Percentiles rank a stretch among this genome's conserved stretches.
These are phyloP conservation scores for Umbelopsis ramanniana DNA, from an alignment of 192 early-diverging fungal species.

Conservation along the genomic window DNA sequence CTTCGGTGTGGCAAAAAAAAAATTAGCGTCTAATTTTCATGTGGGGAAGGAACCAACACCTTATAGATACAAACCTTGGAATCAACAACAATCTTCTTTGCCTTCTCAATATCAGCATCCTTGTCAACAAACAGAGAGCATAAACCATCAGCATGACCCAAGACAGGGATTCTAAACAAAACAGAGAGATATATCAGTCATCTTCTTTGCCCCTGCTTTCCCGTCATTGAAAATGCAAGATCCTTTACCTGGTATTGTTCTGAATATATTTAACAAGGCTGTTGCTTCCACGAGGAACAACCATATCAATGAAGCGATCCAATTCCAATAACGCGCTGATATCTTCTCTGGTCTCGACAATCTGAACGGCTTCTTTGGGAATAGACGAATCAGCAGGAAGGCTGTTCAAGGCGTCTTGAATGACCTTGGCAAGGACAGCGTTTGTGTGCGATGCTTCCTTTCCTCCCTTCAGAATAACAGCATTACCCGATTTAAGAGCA, in stretches of 20 bases:
- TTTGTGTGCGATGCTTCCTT: slow-evolving; percentile 89
- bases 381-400: slow-evolving; percentile 48
- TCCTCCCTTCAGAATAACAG: slow-evolving; percentile 97
- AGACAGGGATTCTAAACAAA: slow-evolving; percentile 87
- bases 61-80: slow-evolving; percentile 69
- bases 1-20: slow-evolving; percentile 31
- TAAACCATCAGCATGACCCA: slow-evolving; percentile 98
- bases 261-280: slow-evolving; percentile 90
- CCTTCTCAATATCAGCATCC: slow-evolving; percentile 77
- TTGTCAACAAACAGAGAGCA: slow-evolving; percentile 92
- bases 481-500: slow-evolving; percentile 96
- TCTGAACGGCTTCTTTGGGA: slow-evolving; percentile 77
- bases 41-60: not conserved
- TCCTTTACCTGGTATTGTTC: slow-evolving; percentile 79
- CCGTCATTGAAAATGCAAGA: not conserved
- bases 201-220: not conserved
- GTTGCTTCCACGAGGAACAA: slow-evolving; percentile 94
- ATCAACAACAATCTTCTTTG: slow-evolving; percentile 83
- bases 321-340: slow-evolving; percentile 83
- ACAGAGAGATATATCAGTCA: not conserved
- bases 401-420: slow-evolving; percentile 76
- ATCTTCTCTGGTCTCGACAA: slow-evolving; percentile 89
- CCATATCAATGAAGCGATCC: slow-evolving; percentile 94
- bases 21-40: not conserved
- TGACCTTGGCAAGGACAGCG: slow-evolving; percentile 70